Base-by-base conservation (phyloP, 345 rosid genomes). In the Eucalyptus albens region DNA sequence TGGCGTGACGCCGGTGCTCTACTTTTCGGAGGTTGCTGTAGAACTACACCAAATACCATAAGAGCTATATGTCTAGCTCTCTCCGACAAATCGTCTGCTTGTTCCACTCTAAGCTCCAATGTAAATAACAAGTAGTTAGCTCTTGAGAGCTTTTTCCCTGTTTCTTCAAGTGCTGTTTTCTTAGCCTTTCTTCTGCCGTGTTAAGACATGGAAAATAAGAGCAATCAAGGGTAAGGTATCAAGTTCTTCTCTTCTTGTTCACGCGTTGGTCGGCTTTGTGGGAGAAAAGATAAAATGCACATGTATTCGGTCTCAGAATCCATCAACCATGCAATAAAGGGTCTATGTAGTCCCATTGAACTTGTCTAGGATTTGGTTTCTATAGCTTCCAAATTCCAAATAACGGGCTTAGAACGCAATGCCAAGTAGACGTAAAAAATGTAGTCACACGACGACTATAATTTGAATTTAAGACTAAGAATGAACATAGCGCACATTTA, bases 1-100 rank as follows among this genome's bases (percentile, higher is more conserved):
- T 97, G 99, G 99, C 89, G 89, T 6, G 95, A 96, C 3, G 99
- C 95, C 0, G 99, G 99, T 6, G 98, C 97, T 8, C 94, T 94
- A 50, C 91, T 97, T 19, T 93, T 96, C 33, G 99, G 99, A 67
- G 99, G 99, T 33, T 97, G 99, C 93, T 97, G 99, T 91, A 92
- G 99, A 90, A 96, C 99, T 49, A 96, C 99, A 86, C 99, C 99
- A 77, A 94, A 92, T 83, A 97, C 99, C 45, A 95, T 96, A 88
- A 94, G 91, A 86, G 97, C 94, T 50, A 96, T 96, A 89, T 81
- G 94, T 53, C 92, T 91, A 86, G 88, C 92, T 87, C 93, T 97
- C 60, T 92, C 95, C 55, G 83, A 86, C 88, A 92, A 92, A 90
- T 90, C 93, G 55, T 88, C 89, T 26, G 17, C 87, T 33, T 65